Percentiles rank a stretch among this genome's conserved stretches.
Conservation (phyloP, 2,329 filamentous ascomycete genomes). For the Chalara sp. region DNA sequence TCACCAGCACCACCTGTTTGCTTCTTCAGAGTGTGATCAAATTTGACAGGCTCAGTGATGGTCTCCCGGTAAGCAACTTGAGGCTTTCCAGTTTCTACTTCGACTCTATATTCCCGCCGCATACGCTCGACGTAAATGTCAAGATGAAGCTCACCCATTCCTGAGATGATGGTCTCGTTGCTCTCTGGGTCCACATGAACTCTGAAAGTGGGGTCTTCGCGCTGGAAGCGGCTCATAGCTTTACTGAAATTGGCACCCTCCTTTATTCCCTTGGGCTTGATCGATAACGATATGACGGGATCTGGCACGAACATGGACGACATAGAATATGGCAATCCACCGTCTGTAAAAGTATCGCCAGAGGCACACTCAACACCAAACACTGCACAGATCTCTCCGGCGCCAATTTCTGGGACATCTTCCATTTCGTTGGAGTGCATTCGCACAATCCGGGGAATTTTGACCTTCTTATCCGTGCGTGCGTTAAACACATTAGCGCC, state of each 20-base stretch:
- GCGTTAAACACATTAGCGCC: constrained; percentile 90
- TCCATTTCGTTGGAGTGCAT: constrained; percentile 99
- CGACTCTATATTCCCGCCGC: constrained; percentile 92
- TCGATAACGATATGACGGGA: constrained; percentile 94
- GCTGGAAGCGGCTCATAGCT: constrained; percentile 97
- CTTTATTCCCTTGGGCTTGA: constrained; percentile 89
- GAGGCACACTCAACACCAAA: constrained; percentile 98
- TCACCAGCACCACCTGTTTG: constrained; percentile 95
- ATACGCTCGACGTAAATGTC: constrained; percentile 98
- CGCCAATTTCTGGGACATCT: constrained; percentile 84
- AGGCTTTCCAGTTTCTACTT: constrained; percentile 91
- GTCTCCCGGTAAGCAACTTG: constrained; percentile 97
- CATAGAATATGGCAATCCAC: constrained; percentile 88
- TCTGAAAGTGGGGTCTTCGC: constrained; percentile 95
- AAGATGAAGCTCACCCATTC: constrained; percentile 95
- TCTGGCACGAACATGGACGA: constrained; percentile 97
- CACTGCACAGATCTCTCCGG: constrained; percentile 96
- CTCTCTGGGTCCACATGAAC: constrained; percentile 88
- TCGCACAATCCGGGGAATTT: constrained; percentile 92
- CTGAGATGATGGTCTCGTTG: constrained; percentile 94
- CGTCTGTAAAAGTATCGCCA: constrained; percentile 96
- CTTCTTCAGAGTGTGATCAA: constrained; percentile 91
- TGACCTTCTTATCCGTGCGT: constrained; percentile 89
- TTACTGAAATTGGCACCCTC: constrained; percentile 95
- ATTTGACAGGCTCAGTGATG: constrained; percentile 70